Conservation (phyloP, 2,329 filamentous ascomycete species). For the Verticillium tricorpus region DNA sequence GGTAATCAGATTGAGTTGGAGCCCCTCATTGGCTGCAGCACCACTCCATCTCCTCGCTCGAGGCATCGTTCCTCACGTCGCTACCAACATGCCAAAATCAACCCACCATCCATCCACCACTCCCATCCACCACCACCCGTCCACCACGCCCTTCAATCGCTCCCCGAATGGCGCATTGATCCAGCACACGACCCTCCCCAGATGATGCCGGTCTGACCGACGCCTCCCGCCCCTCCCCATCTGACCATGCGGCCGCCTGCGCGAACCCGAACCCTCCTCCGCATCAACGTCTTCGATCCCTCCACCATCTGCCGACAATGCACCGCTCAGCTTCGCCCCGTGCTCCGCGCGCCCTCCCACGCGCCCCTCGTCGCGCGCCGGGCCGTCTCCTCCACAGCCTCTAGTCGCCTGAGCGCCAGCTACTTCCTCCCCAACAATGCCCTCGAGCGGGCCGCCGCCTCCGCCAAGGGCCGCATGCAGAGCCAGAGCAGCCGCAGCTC, state of each 20-base stretch:
- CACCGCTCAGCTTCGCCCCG: neutral
- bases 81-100: neutral
- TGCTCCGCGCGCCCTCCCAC: neutral
- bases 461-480: constrained; percentile 4
- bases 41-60: neutral
- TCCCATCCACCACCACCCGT: neutral
- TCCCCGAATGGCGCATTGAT: constrained; percentile 1
- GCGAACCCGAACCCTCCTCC: constrained; percentile 3
- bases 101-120: neutral
- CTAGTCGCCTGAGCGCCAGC: constrained; percentile 10
- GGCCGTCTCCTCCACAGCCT: neutral
- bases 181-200: neutral
- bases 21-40: neutral
- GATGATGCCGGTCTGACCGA: constrained; percentile 1
- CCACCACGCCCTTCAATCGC: neutral
- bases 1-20: neutral
- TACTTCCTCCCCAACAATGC: constrained; percentile 14
- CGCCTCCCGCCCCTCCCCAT: neutral
- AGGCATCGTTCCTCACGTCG: neutral
- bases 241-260: constrained; percentile 3
- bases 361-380: neutral
- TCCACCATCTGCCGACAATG: constrained; percentile 2
- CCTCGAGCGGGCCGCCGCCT: constrained; percentile 5
- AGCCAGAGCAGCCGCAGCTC: neutral
- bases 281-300: constrained; percentile 1